These are phyloP conservation scores for Allium cepa DNA, from an alignment of 106 monocot genomes.

Conservation along the genomic window DNA sequence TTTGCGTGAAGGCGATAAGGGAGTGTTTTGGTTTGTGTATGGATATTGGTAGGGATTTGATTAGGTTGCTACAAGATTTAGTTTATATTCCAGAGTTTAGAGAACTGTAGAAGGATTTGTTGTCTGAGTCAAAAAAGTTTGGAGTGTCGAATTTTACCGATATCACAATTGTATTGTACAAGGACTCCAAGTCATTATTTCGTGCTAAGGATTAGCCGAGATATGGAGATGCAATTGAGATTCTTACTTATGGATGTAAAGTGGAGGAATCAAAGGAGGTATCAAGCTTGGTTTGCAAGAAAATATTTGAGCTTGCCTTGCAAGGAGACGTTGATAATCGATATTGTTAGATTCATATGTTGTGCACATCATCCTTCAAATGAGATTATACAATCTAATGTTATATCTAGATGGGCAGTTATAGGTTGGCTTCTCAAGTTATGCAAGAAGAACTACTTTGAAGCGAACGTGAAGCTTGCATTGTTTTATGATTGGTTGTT, in stretches of 20 bases:
- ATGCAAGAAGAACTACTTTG: slow-evolving; percentile 47
- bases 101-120: slow-evolving; percentile 58
- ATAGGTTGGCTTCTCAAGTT: slow-evolving; percentile 83
- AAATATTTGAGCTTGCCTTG: slow-evolving; percentile 46
- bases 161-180: slow-evolving; percentile 39
- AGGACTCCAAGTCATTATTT: slow-evolving; percentile 49
- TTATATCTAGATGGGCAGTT: slow-evolving; percentile 76
- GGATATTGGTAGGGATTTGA: slow-evolving; percentile 59
- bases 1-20: slow-evolving; percentile 52
- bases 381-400: slow-evolving; percentile 44
- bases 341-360: slow-evolving; percentile 74
- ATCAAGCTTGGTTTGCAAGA: slow-evolving; percentile 76
- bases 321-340: slow-evolving; percentile 41
- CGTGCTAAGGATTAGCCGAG: slow-evolving; percentile 37
- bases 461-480: slow-evolving; percentile 76
- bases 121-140: slow-evolving; percentile 35
- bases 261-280: slow-evolving; percentile 63
- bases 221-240: slow-evolving; percentile 70
- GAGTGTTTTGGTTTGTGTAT: slow-evolving; percentile 49
- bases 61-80: slow-evolving; percentile 68
- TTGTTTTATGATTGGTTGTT: slow-evolving; percentile 95
- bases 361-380: slow-evolving; percentile 57
- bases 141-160: slow-evolving; percentile 27
- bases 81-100: slow-evolving; percentile 50
- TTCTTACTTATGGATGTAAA: slow-evolving; percentile 78